Evolutionary conservation across 2,329 filamentous ascomycete species (phyloP).

Genomic region (Bipolaris oryzae): DNA sequence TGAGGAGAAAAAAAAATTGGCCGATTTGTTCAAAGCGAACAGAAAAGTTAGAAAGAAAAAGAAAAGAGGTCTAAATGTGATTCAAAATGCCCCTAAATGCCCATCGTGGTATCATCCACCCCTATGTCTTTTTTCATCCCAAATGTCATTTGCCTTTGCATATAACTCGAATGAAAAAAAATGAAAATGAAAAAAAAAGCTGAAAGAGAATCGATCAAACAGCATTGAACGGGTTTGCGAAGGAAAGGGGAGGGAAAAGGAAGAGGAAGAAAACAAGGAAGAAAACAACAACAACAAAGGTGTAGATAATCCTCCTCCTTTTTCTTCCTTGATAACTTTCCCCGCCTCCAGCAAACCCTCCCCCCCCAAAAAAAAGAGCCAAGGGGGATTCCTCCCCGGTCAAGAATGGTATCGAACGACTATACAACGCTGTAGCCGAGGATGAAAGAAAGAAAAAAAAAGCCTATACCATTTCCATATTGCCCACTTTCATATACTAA

Average conservation of each 20-base stretch:
- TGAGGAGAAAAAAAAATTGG: background rate
- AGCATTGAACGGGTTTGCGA: background rate
- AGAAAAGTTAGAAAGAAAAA: background rate
- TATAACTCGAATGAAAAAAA: background rate
- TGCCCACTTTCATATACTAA: background rate
- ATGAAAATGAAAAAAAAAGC: background rate
- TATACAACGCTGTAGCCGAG: background rate
- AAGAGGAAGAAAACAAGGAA: too few species aligned
- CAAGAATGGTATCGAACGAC: too few species aligned
- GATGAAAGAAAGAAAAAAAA: background rate
- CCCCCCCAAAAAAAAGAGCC: too few species aligned
- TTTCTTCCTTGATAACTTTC: too few species aligned
- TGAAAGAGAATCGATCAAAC: too few species aligned
- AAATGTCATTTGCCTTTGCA: background rate
- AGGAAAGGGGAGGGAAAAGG: background rate
- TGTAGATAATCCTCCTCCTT: too few species aligned
- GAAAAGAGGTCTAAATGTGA: background rate
- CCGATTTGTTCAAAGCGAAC: background rate
- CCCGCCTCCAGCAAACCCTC: too few species aligned
- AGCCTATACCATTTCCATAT: background rate
- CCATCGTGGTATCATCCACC: background rate
- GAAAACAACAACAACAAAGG: too few species aligned
- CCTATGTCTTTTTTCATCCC: background rate
- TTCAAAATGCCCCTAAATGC: background rate
- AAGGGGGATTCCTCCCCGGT: too few species aligned